These are phyloP conservation scores for Triangularia verruculosa DNA, from an alignment of 2,329 filamentous ascomycete species.

Conservation along the genomic window DNA sequence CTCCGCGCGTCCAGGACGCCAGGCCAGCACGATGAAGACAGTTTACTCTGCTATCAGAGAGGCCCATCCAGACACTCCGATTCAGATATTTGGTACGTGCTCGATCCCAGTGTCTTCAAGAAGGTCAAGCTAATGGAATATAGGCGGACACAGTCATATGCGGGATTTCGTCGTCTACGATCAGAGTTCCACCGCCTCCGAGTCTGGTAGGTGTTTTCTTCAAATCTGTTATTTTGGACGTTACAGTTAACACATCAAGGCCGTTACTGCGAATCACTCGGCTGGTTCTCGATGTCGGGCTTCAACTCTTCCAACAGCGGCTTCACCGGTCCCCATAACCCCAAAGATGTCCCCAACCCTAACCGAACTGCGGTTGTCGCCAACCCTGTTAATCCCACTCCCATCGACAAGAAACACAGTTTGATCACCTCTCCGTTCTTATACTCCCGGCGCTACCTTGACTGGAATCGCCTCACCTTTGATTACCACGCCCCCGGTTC, in stretches of 20 bases:
- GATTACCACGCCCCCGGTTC: conserved; percentile 55
- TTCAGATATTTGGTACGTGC: conserved; percentile 57
- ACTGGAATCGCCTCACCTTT: conserved; percentile 67
- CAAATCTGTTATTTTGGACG: too few relatives aligned
- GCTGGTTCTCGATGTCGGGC: conserved; percentile 63
- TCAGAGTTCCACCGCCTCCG: conserved; percentile 57
- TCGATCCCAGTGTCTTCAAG: too few relatives aligned
- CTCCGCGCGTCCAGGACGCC: conserved; percentile 46
- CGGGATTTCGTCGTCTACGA: conserved; percentile 65
- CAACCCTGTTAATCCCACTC: conserved; percentile 29
- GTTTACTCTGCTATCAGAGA: conserved; percentile 59
- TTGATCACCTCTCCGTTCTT: conserved; percentile 39
- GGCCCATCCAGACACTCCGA: conserved; percentile 53
- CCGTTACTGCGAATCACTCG: conserved; percentile 66
- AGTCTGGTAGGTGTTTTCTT: conserved; percentile 46
- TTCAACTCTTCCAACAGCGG: conserved; percentile 48
- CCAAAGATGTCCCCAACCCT: conserved; percentile 30
- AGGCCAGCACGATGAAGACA: conserved; percentile 41
- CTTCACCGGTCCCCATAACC: conserved; percentile 35
- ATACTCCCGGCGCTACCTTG: conserved; percentile 61
- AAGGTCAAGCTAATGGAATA: background rate
- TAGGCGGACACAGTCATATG: conserved; percentile 57
- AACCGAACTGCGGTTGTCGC: background rate
- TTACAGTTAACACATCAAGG: background rate
- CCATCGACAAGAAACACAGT: conserved; percentile 39